Base-by-base conservation (phyloP, 2,329 filamentous ascomycete species). In the Aspergillus piperis region DNA sequence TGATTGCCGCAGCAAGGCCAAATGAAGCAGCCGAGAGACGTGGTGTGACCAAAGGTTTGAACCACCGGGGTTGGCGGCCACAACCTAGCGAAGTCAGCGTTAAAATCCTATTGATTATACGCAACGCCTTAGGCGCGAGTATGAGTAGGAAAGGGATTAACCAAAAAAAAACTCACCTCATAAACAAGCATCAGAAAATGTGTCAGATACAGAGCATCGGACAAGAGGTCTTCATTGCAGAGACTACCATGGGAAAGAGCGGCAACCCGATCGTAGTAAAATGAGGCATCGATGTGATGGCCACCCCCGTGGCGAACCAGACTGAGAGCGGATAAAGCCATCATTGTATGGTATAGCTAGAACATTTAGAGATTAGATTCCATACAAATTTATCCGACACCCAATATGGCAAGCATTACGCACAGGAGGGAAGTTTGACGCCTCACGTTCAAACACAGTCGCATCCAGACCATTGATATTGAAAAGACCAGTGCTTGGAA, bases 141-240 rank as follows among this genome's bases (percentile, higher is more conserved):
- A n/a, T 50, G n/a, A 10, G n/a, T 5, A 27, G 25, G 17, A 11
- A 25, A 39, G 8, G 38, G 5, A 15, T 7, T 3, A 5, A 5
- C 8, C 11, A 36, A 27, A 2, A 19, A n/a, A 50, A 62, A 57
- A 63, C 76, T 70, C 61, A 84, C 81, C 73, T 86, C 84, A 67
- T 86, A 86, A 19, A 86, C 72, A 32, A 86, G 77, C 7, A 86
- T 77, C 3, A 86, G 72, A 62, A 85, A 85, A 68, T 86, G 83
- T 1, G 83, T 82, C 27, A 85, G 76, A 60, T 86, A 82, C 23
- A 82, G 76, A n/a, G 82, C 83, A 66, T 86, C 82, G 0, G 82
- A 84, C 17, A 81, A 77, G n/a, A 85, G 72, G 64, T 86, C 81
- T 49, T 82, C 75, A 11, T 79, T 73, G 44, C 75, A 76, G 7